These are phyloP conservation scores for Sistotremastrum suecicum DNA, from an alignment of 768 basidiomycete genomes.

Conservation along the genomic window DNA sequence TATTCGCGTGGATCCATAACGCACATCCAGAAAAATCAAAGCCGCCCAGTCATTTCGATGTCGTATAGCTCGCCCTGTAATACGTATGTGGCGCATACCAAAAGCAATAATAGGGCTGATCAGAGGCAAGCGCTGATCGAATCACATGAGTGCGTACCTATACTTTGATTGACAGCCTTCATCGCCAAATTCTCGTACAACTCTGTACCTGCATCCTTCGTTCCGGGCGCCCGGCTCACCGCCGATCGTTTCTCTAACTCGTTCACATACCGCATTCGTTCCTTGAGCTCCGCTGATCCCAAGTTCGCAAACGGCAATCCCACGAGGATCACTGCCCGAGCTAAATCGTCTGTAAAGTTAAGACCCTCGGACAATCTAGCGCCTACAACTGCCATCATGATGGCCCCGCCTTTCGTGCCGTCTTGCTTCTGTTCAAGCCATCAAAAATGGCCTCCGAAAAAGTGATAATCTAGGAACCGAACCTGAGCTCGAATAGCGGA, in stretches of 20 bases:
- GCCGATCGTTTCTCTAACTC: conserved; percentile 32
- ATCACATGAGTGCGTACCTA: conserved; percentile 39
- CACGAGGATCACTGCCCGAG: conserved; percentile 73
- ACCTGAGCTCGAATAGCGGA: conserved; percentile 21
- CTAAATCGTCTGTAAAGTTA: conserved; percentile 48
- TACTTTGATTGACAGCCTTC: conserved; percentile 94
- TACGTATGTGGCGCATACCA: background rate
- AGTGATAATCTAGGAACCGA: background rate
- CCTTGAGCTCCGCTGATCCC: conserved; percentile 79
- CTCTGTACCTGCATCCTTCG: conserved; percentile 61
- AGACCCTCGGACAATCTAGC: conserved; percentile 94
- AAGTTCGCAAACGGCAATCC: conserved; percentile 92
- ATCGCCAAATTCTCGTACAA: conserved; percentile 86
- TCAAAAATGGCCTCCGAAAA: conserved; percentile 3
- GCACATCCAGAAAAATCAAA: conserved; percentile 72
- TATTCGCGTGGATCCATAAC: conserved; percentile 60
- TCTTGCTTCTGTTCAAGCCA: background rate
- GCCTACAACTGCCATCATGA: conserved; percentile 90
- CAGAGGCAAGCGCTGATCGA: background rate
- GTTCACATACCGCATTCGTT: conserved; percentile 82
- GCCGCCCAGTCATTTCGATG: conserved; percentile 88
- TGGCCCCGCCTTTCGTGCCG: conserved; percentile 36
- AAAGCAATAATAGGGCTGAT: background rate
- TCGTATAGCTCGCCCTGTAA: conserved; percentile 78
- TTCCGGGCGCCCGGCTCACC: conserved; percentile 19